Percentiles rank a stretch among this genome's conserved stretches.
phyloP scores from a whole-genome alignment of 2,329 filamentous ascomycete species.

The Myriosclerotinia duriaeana region DNA sequence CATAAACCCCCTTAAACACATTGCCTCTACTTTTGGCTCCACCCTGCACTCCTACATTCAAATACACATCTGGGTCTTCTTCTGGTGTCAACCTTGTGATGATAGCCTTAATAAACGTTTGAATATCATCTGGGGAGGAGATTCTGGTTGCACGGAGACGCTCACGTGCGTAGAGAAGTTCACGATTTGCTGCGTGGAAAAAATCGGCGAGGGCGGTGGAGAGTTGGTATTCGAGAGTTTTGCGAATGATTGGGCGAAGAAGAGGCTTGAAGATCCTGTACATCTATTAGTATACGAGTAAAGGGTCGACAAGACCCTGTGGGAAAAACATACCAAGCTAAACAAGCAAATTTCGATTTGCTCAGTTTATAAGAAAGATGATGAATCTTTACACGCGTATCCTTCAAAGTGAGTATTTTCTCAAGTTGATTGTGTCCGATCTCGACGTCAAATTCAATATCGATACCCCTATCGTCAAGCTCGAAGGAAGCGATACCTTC shows the following conservation, averaged over 20 bases:
- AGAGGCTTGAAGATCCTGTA: conserved; percentile 69
- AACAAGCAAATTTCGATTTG: conserved; percentile 71
- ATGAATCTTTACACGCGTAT: conserved; percentile 79
- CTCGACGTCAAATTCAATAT: conserved; percentile 81
- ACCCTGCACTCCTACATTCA: conserved; percentile 67
- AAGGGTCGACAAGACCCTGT: not conserved
- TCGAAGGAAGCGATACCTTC: conserved; percentile 83
- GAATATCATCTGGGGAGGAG: conserved; percentile 73
- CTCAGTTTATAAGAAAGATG: conserved; percentile 78
- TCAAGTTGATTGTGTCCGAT: conserved; percentile 76
- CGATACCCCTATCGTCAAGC: conserved; percentile 82
- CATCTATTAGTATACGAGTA: not conserved
- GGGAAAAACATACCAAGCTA: conserved; percentile 58
- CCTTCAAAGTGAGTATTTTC: conserved; percentile 73
- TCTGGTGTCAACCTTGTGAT: conserved; percentile 70
- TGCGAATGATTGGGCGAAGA: conserved; percentile 75
- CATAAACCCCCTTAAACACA: conserved; percentile 80
- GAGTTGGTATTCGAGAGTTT: conserved; percentile 76
- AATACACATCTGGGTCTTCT: conserved; percentile 74
- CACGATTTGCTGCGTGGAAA: conserved; percentile 74
- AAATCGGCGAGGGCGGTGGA: conserved; percentile 67
- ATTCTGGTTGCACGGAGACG: conserved; percentile 82
- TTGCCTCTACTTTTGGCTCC: conserved; percentile 53
- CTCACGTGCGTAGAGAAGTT: conserved; percentile 83
- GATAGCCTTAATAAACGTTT: conserved; percentile 80